phyloP scores from a whole-genome alignment of 768 basidiomycete genomes.

The Tricholoma sp. region DNA sequence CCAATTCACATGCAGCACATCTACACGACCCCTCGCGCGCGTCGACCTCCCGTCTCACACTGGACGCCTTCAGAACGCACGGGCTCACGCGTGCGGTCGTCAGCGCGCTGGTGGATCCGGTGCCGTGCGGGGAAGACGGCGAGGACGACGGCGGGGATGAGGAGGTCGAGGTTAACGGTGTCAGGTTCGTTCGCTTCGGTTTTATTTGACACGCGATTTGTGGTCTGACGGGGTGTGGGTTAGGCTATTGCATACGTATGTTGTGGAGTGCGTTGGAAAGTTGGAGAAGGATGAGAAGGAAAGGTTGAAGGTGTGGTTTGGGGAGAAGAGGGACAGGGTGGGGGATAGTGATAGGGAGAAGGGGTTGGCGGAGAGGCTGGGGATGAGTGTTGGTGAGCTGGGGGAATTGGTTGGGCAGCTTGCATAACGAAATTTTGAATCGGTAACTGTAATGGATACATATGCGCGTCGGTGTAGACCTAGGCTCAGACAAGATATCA shows the following conservation, averaged over 20 bases:
- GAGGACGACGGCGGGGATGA: slow-evolving; percentile 51
- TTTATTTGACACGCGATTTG: background rate
- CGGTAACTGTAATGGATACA: too few species aligned
- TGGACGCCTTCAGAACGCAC: slow-evolving; percentile 43
- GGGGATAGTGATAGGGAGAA: background rate
- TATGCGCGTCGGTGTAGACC: background rate
- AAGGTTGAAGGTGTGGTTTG: background rate
- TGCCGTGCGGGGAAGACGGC: slow-evolving; percentile 66
- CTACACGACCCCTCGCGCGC: slow-evolving; percentile 49
- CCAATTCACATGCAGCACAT: slow-evolving; percentile 70
- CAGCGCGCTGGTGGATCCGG: slow-evolving; percentile 45
- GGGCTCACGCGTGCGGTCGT: slow-evolving; percentile 47
- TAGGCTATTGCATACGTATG: slow-evolving; percentile 52
- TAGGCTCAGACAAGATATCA: too few species aligned
- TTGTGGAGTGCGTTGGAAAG: slow-evolving; percentile 14
- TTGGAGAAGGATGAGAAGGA: background rate
- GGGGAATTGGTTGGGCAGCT: background rate
- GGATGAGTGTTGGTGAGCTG: background rate
- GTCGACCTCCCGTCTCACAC: slow-evolving; percentile 43
- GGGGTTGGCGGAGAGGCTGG: background rate
- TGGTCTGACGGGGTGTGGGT: background rate
- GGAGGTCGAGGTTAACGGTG: slow-evolving; percentile 62
- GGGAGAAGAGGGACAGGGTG: background rate
- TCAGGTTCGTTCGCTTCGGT: slow-evolving; percentile 34
- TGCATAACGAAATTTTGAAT: too few species aligned